Base-by-base conservation (phyloP, 2,329 filamentous ascomycete species). In the Alternaria brassicae region DNA sequence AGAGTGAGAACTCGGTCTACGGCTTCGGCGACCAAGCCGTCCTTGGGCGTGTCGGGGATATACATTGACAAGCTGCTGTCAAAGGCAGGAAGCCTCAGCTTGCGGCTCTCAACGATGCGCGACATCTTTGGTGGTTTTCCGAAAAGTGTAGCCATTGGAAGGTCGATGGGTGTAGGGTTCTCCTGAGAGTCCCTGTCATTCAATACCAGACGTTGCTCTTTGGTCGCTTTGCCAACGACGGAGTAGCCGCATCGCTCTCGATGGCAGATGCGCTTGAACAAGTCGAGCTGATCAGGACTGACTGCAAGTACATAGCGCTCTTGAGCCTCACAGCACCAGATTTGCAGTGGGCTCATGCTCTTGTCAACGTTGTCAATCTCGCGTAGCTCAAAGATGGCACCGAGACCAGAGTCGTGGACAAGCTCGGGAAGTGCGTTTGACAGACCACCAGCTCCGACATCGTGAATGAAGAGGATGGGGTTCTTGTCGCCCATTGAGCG, bases 281-380 rank as follows among this genome's bases (percentile, higher is more conserved):
- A 81, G 70, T 94, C 93, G 72, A 98, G 86, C 53, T 88, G 85
- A 19, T 95, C 89, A 51, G 88, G 86, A 61, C 93, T 92, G 62
- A 99, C 88, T 8, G 96, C 89, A 70, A 99, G 82, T 7, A 99
- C 95, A 72, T 99, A 99, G 76, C 95, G 86, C 79, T 99, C 95
- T 76, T 99, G 95, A 0, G 95, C 92, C 77, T 98, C 94, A 70
- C 94, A 96, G 78, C 95, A 97, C 93, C 94, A 98, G 45, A 99
- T 97, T 76, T 98, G 92, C 58, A 99, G 86, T 19, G 95, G 95
- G 72, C 92, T 97, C 91, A 99, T 94, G 74, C 92, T 90, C 65
- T 85, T 88, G 78, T 98, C 95, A 2, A 92, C 91, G 75, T 88
- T 97, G 75, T 97, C 93, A 36, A 99, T 85, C 72, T 98, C 92